Evolutionary conservation across 2,329 filamentous ascomycete genomes (phyloP), one percentile per base, ranked within the genome.

Genomic region (Helicocarpus griseus): DNA sequence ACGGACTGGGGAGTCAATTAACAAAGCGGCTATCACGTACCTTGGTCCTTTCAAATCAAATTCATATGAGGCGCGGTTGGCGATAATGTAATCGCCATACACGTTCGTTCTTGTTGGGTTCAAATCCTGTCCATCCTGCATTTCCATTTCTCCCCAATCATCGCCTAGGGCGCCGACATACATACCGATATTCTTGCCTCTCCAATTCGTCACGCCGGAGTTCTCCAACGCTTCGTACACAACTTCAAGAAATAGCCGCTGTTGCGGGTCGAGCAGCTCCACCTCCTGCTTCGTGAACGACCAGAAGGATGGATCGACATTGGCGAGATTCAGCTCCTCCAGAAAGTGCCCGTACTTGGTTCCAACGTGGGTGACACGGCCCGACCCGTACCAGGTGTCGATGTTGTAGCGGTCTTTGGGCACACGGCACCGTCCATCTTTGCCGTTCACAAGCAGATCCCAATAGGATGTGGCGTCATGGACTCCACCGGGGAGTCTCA

Each of bases 351-450:
- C 51, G 26, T 48, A 22, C 22, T 39, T 49, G n/a, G n/a, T n/a
- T n/a, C n/a, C n/a, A n/a, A n/a, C n/a, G n/a, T n/a, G n/a, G n/a
- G n/a, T n/a, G n/a, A n/a, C 46, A 39, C 35, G 17, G 26, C 29
- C n/a, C 19, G 28, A n/a, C 17, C 40, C 35, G 52, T 60, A 63
- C 51, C 56, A 58, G 4, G 53, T 58, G 36, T 58, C 56, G 7
- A 54, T 49, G 48, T 58, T 60, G 39, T 58, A 56, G 6, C 62
- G 56, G 7, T 58, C 54, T 5, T 55, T 36, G 4, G 64, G 65
- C 11, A 56, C 46, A 57, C 52, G 11, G 49, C 59, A n/a, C 21
- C 46, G 17, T 6, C 29, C 35, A n/a, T 38, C 35, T 39, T 24
- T 36, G 17, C 39, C 39, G 46, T 54, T 43, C 19, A 57, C 50